A percentile compares a stretch with the other conserved stretches of the same genome.
These are phyloP conservation scores for Mikania micrantha DNA, from an alignment of 129 eudicot species.

Conservation along the genomic window DNA sequence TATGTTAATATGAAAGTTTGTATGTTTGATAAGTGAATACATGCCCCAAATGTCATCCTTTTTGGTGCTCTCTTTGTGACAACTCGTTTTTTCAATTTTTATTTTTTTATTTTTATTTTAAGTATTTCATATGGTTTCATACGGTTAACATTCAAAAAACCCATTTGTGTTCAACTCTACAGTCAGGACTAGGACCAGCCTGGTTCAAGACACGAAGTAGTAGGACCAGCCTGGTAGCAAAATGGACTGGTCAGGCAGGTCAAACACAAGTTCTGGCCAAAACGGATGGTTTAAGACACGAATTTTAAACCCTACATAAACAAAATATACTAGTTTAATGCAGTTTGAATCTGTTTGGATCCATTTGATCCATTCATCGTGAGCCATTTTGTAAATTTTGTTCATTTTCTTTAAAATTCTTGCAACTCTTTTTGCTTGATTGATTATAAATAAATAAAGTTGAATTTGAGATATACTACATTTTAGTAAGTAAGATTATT, in stretches of 20 bases:
- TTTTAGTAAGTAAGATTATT: too few relatives aligned
- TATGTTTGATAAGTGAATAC: constrained; percentile 18
- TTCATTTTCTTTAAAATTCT: neutral
- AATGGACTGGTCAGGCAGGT: neutral
- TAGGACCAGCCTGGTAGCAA: neutral
- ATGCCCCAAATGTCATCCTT: constrained; percentile 20
- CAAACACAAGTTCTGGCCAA: neutral
- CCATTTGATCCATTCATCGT: neutral
- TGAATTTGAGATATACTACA: too few relatives aligned
- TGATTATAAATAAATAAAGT: too few relatives aligned
- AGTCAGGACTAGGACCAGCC: neutral
- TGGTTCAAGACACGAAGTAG: neutral
- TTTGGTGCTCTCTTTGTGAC: neutral
- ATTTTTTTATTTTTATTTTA: constrained; percentile 11
- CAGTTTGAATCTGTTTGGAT: neutral
- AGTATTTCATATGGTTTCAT: constrained; percentile 8
- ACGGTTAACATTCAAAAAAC: neutral
- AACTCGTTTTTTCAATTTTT: too few relatives aligned
- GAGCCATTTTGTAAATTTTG: neutral
- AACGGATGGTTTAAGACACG: neutral
- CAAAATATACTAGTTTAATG: neutral
- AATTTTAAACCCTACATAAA: neutral
- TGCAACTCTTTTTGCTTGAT: too few relatives aligned
- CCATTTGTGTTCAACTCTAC: neutral
- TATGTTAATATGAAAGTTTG: constrained; percentile 22